A percentile compares a stretch with the other conserved stretches of the same genome.
Conservation (phyloP, 208 protist genomes). For the Ichthyophonus hoferi region DNA sequence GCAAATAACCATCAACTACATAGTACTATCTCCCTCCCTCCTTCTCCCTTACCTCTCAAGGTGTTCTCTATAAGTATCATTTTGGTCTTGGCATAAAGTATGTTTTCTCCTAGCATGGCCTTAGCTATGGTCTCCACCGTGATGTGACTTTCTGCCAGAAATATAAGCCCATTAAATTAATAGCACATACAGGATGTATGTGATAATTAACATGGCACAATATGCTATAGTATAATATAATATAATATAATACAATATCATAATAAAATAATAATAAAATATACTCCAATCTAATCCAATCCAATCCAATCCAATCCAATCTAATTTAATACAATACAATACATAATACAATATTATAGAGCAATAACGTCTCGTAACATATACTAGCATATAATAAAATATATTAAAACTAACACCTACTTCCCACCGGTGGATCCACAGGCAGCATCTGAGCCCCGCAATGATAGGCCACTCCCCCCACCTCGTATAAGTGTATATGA, state of each 20-base stretch:
- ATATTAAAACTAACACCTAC: too few species aligned
- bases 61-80: neutral
- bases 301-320: too few species aligned
- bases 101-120: neutral
- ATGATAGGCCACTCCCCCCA: neutral
- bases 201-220: neutral
- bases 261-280: too few species aligned
- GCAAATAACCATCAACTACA: too few species aligned
- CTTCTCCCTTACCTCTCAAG: neutral
- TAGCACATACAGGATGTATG: neutral
- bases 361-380: too few species aligned
- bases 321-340: too few species aligned
- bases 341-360: too few species aligned
- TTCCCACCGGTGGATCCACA: neutral
- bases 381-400: too few species aligned
- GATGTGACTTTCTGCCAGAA: neutral
- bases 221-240: neutral
- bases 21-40: too few species aligned
- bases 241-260: neutral
- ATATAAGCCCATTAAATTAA: neutral
- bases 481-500: constrained; percentile 35
- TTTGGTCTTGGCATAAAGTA: neutral
- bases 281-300: too few species aligned
- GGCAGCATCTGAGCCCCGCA: neutral
- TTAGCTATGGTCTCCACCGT: neutral